Evolutionary conservation across 2,329 filamentous ascomycete species (phyloP).

Genomic region (Rugonectria rugulosa): DNA sequence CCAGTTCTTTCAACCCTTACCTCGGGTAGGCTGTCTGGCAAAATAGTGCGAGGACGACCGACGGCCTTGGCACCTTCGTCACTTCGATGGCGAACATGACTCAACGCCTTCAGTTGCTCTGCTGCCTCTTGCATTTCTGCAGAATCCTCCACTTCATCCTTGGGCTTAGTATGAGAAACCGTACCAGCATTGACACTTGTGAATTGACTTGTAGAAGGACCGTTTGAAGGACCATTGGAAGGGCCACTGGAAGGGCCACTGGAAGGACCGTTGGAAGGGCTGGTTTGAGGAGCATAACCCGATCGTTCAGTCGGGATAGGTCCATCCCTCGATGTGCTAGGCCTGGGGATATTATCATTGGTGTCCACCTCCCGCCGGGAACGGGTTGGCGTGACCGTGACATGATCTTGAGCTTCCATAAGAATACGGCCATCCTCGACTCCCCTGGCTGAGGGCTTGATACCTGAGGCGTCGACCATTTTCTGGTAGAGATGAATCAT

Average conservation of each 20-base stretch:
- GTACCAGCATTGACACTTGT: constrained; percentile 25
- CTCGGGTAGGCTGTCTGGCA: constrained; percentile 49
- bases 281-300: constrained; percentile 39
- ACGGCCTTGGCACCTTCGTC: constrained; percentile 48
- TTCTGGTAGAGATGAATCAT: constrained; percentile 70
- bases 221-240: constrained; percentile 27
- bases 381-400: constrained; percentile 46
- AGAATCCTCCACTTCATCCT: constrained; percentile 62
- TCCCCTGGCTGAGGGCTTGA: constrained; percentile 58
- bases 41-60: constrained; percentile 46
- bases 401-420: constrained; percentile 59
- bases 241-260: constrained; percentile 29
- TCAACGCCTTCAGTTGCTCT: constrained; percentile 71
- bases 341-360: constrained; percentile 35
- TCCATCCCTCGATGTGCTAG: constrained; percentile 35
- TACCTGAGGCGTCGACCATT: constrained; percentile 57
- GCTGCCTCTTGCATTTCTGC: constrained; percentile 74
- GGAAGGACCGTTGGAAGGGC: constrained; percentile 35
- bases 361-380: constrained; percentile 39
- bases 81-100: constrained; percentile 66
- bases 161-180: constrained; percentile 39
- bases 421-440: constrained; percentile 65
- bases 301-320: constrained; percentile 32
- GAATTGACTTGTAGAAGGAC: constrained; percentile 25
- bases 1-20: constrained; percentile 34